Evolutionary conservation across 1,284 basidiomycete genomes (phyloP).

Genomic region (Microbotryomycetes sp.): DNA sequence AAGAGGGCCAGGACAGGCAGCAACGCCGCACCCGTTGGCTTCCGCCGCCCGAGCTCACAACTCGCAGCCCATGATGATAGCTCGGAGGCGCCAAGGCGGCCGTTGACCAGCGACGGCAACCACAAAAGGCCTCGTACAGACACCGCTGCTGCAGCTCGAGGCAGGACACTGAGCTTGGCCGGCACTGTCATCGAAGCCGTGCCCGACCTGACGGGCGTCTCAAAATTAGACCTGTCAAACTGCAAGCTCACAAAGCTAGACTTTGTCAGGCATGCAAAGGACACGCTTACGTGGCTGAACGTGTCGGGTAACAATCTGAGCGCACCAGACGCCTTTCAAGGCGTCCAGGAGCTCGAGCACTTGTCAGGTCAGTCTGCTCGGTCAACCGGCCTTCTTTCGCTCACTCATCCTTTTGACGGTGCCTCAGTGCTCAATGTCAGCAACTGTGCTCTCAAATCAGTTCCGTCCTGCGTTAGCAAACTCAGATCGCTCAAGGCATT

Average conservation of each 20-base stretch:
- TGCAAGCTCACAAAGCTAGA: slow-evolving; percentile 10
- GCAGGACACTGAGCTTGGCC: not conserved
- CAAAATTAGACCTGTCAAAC: slow-evolving; percentile 22
- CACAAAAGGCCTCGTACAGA: too few relatives aligned
- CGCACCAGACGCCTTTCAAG: slow-evolving; percentile 13
- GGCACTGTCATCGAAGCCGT: not conserved
- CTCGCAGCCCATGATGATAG: too few relatives aligned
- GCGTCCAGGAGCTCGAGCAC: slow-evolving; percentile 14
- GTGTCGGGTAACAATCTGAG: slow-evolving; percentile 22
- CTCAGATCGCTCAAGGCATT: slow-evolving; percentile 29
- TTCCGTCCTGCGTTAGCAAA: slow-evolving; percentile 13
- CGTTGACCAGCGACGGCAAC: not conserved
- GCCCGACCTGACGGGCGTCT: not conserved
- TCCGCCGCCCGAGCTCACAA: too few relatives aligned
- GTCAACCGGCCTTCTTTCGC: not conserved
- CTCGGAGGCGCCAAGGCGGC: too few relatives aligned
- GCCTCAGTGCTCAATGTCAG: slow-evolving; percentile 25
- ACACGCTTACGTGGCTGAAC: slow-evolving; percentile 24
- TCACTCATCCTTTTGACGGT: not conserved
- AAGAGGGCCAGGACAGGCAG: too few relatives aligned
- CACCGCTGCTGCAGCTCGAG: too few relatives aligned
- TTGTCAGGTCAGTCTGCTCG: slow-evolving; percentile 18
- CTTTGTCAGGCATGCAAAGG: slow-evolving; percentile 10
- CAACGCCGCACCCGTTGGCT: too few relatives aligned
- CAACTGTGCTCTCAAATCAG: slow-evolving; percentile 18